Evolutionary conservation across 805 yeast species (phyloP).

Genomic region (Teunomyces atbi): DNA sequence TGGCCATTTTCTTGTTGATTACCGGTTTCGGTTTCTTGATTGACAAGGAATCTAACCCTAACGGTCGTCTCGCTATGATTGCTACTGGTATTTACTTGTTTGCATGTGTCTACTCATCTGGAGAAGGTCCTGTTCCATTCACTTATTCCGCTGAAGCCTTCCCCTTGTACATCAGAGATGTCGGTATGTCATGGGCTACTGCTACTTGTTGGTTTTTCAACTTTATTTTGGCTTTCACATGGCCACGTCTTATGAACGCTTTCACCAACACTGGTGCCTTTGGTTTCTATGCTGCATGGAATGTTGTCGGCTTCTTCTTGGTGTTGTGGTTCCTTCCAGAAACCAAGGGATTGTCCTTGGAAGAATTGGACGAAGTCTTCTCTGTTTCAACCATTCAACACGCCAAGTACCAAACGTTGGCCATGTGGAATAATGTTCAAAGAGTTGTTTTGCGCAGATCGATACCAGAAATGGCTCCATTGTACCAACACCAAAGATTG

Average conservation of each 20-base stretch:
- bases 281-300: slow-evolving; percentile 88
- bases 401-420: slow-evolving; percentile 41
- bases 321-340: slow-evolving; percentile 73
- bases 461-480: slow-evolving; percentile 50
- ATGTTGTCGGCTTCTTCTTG: slow-evolving; percentile 63
- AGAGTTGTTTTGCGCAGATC: slow-evolving; percentile 44
- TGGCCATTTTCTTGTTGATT: slow-evolving; percentile 56
- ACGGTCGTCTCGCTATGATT: slow-evolving; percentile 65
- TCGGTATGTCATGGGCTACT: slow-evolving; percentile 79
- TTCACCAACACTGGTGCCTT: slow-evolving; percentile 83
- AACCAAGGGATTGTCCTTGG: slow-evolving; percentile 69
- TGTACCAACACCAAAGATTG: slow-evolving; percentile 55
- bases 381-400: slow-evolving; percentile 58
- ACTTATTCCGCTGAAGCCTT: slow-evolving; percentile 82
- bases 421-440: slow-evolving; percentile 42
- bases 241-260: slow-evolving; percentile 69
- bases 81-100: slow-evolving; percentile 73
- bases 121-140: slow-evolving; percentile 89
- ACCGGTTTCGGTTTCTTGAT: slow-evolving; percentile 76
- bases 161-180: slow-evolving; percentile 76
- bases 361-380: slow-evolving; percentile 77
- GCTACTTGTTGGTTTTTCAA: slow-evolving; percentile 75
- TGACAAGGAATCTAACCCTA: slow-evolving; percentile 35
- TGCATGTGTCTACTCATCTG: slow-evolving; percentile 72
- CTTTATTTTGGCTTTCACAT: slow-evolving; percentile 66